Base-by-base conservation (phyloP, 768 basidiomycete genomes). In the Daedaleopsis nitida region DNA sequence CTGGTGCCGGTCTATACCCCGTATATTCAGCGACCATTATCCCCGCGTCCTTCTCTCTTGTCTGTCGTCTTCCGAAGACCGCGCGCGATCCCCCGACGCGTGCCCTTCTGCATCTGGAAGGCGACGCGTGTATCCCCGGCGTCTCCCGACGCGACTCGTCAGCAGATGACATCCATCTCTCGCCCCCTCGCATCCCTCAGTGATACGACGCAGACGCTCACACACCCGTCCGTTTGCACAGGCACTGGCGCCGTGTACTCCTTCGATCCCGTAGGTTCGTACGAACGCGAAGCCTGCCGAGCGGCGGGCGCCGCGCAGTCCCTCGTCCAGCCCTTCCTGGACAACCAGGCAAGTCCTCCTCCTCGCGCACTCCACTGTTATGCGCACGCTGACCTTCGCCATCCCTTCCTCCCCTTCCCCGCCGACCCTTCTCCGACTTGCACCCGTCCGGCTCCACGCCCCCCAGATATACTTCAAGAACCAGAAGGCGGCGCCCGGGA, bases 261-360 rank as follows among this genome's bases (percentile, higher is more conserved):
- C n/a, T 99, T 97, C 75, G 97, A 99, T 76, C 97, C 97, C 42
- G 94, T 98, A 35, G 97, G 97, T 27, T 95, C 92, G 51, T 99
- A 99, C 75, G 96, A 98, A 77, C 91, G 97, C 62, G 95, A 97
- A 78, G 86, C 92, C 35, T 98, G 96, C 78, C 89, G 97, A 64
- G 96, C 96, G 42, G 95, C 96, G 51, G 97, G 97, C 52, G 91
- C 96, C 16, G 96, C 96, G n/a, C 91, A 94, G 72, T 84, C 87
- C 51, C 84, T 99, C 23, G 86, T 99, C 8, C 97, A 99, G 70
- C 97, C 97, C 1, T 97, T 99, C 86, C 78, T 99, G 68, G 97
- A 99, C 77, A 98, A 97, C 75, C 96, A 98, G 86, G 96, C 89
- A 70, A 77, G 90, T 77, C 17, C 52, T 37, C 5, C 17, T 37